Base-by-base conservation (phyloP, 148 eudicot species). In the Oxyria digyna region DNA sequence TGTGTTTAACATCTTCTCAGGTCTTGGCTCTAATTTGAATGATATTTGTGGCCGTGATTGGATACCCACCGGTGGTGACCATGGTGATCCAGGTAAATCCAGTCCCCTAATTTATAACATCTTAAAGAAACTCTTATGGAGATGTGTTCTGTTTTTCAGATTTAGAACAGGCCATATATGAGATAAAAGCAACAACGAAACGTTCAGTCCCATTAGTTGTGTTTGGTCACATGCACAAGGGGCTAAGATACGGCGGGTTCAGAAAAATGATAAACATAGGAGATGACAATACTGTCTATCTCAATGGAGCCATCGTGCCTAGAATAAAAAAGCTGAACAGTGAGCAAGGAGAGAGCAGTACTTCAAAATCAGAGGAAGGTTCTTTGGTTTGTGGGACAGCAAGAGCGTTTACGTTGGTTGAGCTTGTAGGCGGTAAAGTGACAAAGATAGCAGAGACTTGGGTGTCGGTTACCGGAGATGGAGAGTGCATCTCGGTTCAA, bases 161-260 rank as follows among this genome's bases (percentile, higher is more conserved):
- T 82, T 81, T 92, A 67, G 87, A 79, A 41, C 80, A 55, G 33
- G 98, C 96, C 18, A 76, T 92, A 71, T 76, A 89, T 62, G 77
- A 74, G 33, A 27, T 89, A 23, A 92, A 86, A 81, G 87, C 79
- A 62, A 82, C 85, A 13, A 70, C 83, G 38, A 77, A 81, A 62
- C 54, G 68, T 66, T 24, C 80, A 14, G 77, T 92, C 74, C 91
- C 93, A 50, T 69, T 92, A 80, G 96, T 92, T 23, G 91, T 86
- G 50, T 92, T 92, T 43, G 98, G 96, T 35, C 98, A 92, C 81
- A 92, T 92, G 98, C 98, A 92, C 72, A 92, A 92, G 76, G 79
- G 65, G 59, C 81, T 92, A 69, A 78, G 84, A 48, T 42, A 52
- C 78, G 85, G 87, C 71, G 94, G 96, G 67, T 78, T 77, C 26